phyloP scores from a whole-genome alignment of 192 early-diverging fungal species.

The Podochytrium sp. region DNA sequence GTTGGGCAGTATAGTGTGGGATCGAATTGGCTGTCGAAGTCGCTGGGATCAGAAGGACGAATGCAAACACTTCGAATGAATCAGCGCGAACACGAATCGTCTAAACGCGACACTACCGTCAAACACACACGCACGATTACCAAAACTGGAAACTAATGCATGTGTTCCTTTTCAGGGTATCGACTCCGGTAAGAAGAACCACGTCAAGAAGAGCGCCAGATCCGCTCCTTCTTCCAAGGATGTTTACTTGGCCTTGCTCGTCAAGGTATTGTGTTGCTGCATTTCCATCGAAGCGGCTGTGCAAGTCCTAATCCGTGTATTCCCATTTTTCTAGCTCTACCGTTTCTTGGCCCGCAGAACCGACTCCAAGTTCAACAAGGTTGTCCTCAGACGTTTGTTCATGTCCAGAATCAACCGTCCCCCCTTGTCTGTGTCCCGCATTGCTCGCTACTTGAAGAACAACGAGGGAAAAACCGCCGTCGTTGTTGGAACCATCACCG shows the following conservation, averaged over 20 bases:
- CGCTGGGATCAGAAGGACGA: no score
- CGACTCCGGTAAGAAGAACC: conserved; percentile 95
- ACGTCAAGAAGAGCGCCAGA: conserved; percentile 83
- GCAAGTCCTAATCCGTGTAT: background rate
- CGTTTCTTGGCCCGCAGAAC: conserved; percentile 99
- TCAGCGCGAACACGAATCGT: no score
- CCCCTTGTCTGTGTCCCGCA: conserved; percentile 89
- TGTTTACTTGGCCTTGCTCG: conserved; percentile 97
- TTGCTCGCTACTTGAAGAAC: conserved; percentile 72
- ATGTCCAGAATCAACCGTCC: conserved; percentile 98
- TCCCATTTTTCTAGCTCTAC: conserved; percentile 69
- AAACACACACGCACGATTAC: no score
- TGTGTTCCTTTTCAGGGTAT: conserved; percentile 91
- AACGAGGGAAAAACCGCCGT: conserved; percentile 93
- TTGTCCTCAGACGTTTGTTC: conserved; percentile 96
- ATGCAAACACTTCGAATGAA: no score
- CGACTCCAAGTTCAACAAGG: conserved; percentile 98
- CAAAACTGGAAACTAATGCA: no score
- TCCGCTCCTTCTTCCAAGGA: conserved; percentile 53
- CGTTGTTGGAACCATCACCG: conserved; percentile 95
- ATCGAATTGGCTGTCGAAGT: no score
- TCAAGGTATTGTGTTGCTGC: conserved; percentile 59
- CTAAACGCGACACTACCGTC: no score
- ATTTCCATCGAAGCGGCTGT: background rate
- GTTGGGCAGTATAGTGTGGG: no score